These are phyloP conservation scores for Chlamydomonas sphaeroides DNA, from an alignment of 139 green algal species.

Conservation along the genomic window DNA sequence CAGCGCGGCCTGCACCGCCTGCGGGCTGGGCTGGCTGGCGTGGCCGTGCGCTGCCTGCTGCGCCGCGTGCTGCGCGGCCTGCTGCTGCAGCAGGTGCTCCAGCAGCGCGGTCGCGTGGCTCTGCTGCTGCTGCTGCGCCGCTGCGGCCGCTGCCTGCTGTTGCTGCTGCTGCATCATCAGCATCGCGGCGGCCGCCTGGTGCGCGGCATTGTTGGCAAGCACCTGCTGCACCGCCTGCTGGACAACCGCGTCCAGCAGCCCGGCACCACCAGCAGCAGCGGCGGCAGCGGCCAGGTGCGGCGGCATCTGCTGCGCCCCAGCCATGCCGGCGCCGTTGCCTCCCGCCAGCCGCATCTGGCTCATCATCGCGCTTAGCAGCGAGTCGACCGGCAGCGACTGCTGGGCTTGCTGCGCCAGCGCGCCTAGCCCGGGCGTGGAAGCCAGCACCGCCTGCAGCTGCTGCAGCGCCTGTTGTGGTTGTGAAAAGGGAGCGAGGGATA, in stretches of 20 bases:
- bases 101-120: constrained; percentile 11
- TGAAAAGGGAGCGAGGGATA: no score
- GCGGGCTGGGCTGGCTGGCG: not conserved
- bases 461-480: constrained; percentile 32
- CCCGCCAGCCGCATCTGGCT: constrained; percentile 15
- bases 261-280: not conserved
- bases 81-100: constrained; percentile 26
- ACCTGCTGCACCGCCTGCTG: constrained; percentile 40
- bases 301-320: not conserved
- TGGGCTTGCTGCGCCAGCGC: not conserved
- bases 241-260: constrained; percentile 3
- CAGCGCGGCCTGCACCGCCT: constrained; percentile 12
- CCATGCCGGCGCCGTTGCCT: no score
- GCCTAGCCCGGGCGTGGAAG: not conserved
- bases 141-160: constrained; percentile 11
- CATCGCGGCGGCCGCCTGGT: constrained; percentile 13
- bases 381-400: not conserved
- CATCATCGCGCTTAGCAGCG: constrained; percentile 4
- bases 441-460: constrained; percentile 25
- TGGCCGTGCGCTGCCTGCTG: no score
- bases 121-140: constrained; percentile 25
- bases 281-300: not conserved
- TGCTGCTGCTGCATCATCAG: not conserved
- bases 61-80: not conserved
- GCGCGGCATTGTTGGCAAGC: constrained; percentile 34